phyloP scores from a whole-genome alignment of 768 basidiomycete genomes.

The Tricholoma bakamatsutake region DNA sequence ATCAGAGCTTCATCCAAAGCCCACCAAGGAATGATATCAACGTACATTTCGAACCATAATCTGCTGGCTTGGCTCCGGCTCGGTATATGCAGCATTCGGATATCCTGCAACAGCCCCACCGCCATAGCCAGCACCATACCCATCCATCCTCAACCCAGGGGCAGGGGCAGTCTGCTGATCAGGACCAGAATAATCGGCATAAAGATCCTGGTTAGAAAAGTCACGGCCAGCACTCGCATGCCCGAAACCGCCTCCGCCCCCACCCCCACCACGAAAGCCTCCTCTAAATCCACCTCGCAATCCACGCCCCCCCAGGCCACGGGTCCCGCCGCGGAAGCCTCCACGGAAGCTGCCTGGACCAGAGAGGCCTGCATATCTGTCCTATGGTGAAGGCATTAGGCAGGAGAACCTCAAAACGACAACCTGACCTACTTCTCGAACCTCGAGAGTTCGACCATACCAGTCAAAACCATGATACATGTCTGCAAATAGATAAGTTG shows the following conservation, averaged over 20 bases:
- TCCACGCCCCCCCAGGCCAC: constrained; percentile 40
- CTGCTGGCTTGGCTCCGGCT: constrained; percentile 88
- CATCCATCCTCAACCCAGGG: constrained; percentile 31
- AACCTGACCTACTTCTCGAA: constrained; percentile 68
- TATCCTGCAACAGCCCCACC: constrained; percentile 29
- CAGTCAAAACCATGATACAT: constrained; percentile 99
- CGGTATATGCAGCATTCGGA: constrained; percentile 34
- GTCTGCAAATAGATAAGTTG: constrained; percentile 35
- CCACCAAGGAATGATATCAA: constrained; percentile 13
- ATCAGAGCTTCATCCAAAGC: not conserved
- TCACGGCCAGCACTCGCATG: constrained; percentile 57
- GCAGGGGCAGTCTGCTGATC: constrained; percentile 54
- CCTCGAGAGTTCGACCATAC: constrained; percentile 94
- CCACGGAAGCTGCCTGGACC: constrained; percentile 63
- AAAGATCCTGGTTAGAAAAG: constrained; percentile 85
- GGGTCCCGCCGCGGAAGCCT: constrained; percentile 37
- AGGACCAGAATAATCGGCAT: constrained; percentile 90
- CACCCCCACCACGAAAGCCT: constrained; percentile 48
- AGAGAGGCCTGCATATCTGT: constrained; percentile 83
- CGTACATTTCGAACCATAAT: constrained; percentile 98
- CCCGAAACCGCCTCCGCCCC: constrained; percentile 48
- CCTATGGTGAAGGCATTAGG: constrained; percentile 35
- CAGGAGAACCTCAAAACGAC: not conserved
- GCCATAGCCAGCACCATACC: constrained; percentile 30
- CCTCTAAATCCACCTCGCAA: constrained; percentile 46